phyloP scores from a whole-genome alignment of 1,284 basidiomycete species.

The Ustilago trichophora region DNA sequence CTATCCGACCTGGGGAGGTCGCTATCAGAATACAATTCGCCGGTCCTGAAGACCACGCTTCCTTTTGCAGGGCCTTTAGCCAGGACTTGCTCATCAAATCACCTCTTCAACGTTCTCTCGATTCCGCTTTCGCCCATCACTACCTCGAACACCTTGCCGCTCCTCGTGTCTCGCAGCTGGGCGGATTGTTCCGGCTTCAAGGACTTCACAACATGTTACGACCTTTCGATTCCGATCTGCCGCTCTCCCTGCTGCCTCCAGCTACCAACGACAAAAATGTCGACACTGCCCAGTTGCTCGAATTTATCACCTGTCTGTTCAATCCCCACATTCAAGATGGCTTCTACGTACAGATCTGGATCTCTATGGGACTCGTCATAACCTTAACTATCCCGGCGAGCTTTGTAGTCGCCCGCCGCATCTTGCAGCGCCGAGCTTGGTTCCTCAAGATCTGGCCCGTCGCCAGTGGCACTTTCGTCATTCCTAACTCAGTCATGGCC shows the following conservation, averaged over 20 bases:
- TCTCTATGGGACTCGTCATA: constrained; percentile 1
- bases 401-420: constrained; percentile 13
- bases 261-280: constrained; percentile 3
- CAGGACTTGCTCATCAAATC: too few relatives aligned
- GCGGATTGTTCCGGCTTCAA: too few relatives aligned
- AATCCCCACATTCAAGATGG: constrained; percentile 3
- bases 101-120: too few relatives aligned
- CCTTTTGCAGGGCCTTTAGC: too few relatives aligned
- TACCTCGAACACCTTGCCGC: too few relatives aligned
- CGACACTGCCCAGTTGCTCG: constrained; percentile 5
- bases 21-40: too few relatives aligned
- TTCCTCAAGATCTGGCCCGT: constrained; percentile 32
- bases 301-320: constrained; percentile 13
- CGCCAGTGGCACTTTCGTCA: constrained; percentile 24
- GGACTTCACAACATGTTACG: constrained; percentile 18
- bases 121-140: too few relatives aligned
- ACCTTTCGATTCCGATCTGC: constrained; percentile 20
- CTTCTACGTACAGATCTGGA: constrained; percentile 9
- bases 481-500: constrained; percentile 28
- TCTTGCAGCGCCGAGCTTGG: constrained; percentile 21
- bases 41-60: too few relatives aligned
- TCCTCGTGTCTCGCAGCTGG: too few relatives aligned
- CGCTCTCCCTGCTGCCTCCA: constrained; percentile 11
- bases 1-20: too few relatives aligned
- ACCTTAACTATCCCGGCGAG: background rate